Evolutionary conservation across 2,329 filamentous ascomycete species (phyloP), one percentile per base, ranked within the genome.

Genomic region (Aspergillus pseudoterreus): DNA sequence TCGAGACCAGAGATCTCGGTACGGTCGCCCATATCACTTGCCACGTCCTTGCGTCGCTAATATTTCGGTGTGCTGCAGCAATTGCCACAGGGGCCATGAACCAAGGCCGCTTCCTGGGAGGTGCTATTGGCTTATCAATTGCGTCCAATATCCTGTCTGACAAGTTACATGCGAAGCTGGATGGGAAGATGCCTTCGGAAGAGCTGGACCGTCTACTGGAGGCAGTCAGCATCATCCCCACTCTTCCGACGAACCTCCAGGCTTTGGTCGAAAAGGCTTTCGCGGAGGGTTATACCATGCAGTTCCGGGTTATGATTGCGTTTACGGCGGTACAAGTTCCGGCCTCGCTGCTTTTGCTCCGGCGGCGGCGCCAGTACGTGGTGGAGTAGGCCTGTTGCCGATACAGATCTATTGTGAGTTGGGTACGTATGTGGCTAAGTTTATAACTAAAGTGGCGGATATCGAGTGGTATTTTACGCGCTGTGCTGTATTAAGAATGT

Each of bases 71-170:
- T 30, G 27, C 10, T 14, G 6, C 17, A 50, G 48, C 48, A 22
- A 45, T 33, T 4, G 48, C 48, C 12, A 45, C 48, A 1, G 48
- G 48, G 10, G 24, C 48, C 2, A n/a, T 50, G n/a, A 50, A 45
- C 4, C 48, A 50, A 41, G 44, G 43, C 14, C 48, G 48, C 9
- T 50, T 50, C 14, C 43, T 50, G 1, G 48, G 48, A 9, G 48
- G 48, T 10, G 48, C 48, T 30, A 39, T 50, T 6, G 48, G 48
- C 8, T 43, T 50, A 12, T 43, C 48, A 1, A 45, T 50, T 30
- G 48, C 48, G 1, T 41, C 42, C 1, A 50, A 50, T 12, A 45
- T 50, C 14, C 48, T 45, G n/a, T 38, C 38, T 21, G 42, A 24
- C 2, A 27, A 43, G 3, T 15, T 50, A 9, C 44, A 50, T 17